phyloP scores from a whole-genome alignment of 1,139 yeast species.

The Hyphopichia buzzinii region DNA sequence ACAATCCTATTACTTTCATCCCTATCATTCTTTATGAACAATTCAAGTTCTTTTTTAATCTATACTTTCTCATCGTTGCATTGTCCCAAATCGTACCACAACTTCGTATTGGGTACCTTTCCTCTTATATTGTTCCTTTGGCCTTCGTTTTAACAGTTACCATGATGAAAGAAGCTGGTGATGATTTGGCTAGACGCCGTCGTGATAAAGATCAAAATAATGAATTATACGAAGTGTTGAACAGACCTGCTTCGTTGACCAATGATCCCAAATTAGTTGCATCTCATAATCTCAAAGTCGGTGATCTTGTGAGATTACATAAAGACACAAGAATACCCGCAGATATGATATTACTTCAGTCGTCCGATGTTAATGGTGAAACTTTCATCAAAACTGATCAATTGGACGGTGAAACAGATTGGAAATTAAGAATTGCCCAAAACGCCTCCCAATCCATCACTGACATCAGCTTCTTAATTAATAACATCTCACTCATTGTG shows the following conservation, averaged over 20 bases:
- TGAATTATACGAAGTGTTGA: constrained; percentile 73
- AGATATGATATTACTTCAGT: constrained; percentile 79
- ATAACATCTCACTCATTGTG: constrained; percentile 56
- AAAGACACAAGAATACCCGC: constrained; percentile 92
- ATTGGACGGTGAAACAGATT: constrained; percentile 97
- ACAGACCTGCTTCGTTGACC: constrained; percentile 27
- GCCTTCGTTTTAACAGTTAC: constrained; percentile 91
- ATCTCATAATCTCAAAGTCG: constrained; percentile 73
- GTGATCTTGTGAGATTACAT: constrained; percentile 78
- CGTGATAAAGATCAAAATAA: constrained; percentile 88
- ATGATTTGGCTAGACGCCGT: constrained; percentile 85
- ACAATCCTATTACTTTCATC: constrained; percentile 81
- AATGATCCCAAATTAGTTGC: constrained; percentile 42
- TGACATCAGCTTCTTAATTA: constrained; percentile 31
- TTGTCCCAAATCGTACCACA: constrained; percentile 92
- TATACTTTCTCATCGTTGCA: constrained; percentile 90
- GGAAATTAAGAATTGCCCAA: constrained; percentile 86
- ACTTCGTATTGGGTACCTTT: constrained; percentile 86
- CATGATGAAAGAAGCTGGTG: constrained; percentile 93
- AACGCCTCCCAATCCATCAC: constrained; percentile 63
- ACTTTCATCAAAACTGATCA: constrained; percentile 96
- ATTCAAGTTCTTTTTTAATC: constrained; percentile 92
- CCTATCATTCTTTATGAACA: constrained; percentile 92
- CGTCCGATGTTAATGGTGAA: constrained; percentile 74
- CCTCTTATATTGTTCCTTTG: constrained; percentile 90